Evolutionary conservation across 306 rosid species (phyloP).

Genomic region (Glycyrrhiza uralensis): DNA sequence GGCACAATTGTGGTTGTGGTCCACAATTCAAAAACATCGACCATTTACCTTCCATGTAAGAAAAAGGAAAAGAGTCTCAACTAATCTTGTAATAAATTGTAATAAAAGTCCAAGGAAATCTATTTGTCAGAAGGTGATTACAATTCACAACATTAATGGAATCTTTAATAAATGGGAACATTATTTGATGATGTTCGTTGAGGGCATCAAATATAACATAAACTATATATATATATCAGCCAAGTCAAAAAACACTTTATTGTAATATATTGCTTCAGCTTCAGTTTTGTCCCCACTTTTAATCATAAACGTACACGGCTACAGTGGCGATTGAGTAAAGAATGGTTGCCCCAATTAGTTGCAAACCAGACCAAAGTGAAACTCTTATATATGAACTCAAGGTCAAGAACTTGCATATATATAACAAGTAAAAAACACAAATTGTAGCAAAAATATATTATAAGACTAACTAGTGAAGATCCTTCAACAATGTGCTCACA

Average conservation of each 20-base stretch:
- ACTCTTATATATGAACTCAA: constrained; percentile 2
- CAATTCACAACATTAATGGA: not conserved
- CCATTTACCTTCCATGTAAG: not conserved
- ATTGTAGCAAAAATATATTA: not conserved
- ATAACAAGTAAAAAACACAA: constrained; percentile 4
- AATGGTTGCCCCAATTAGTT: constrained; percentile 27
- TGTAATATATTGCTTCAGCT: not conserved
- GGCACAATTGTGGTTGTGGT: no score
- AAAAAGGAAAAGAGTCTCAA: not conserved
- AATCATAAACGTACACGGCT: constrained; percentile 15
- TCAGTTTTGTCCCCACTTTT: not conserved
- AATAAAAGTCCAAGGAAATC: not conserved
- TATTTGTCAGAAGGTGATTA: not conserved
- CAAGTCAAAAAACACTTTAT: not conserved
- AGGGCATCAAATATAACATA: not conserved
- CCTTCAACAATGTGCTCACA: constrained; percentile 46
- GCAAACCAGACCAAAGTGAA: constrained; percentile 11
- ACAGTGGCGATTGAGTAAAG: constrained; percentile 24
- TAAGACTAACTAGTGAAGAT: not conserved
- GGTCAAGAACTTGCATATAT: constrained; percentile 5
- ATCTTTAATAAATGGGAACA: not conserved
- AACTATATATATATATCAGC: no score
- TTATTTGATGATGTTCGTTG: constrained; percentile 5
- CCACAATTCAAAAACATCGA: no score
- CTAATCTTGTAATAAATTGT: not conserved